phyloP scores from a whole-genome alignment of 2,329 filamentous ascomycete species.

The Rutstroemia sp. region DNA sequence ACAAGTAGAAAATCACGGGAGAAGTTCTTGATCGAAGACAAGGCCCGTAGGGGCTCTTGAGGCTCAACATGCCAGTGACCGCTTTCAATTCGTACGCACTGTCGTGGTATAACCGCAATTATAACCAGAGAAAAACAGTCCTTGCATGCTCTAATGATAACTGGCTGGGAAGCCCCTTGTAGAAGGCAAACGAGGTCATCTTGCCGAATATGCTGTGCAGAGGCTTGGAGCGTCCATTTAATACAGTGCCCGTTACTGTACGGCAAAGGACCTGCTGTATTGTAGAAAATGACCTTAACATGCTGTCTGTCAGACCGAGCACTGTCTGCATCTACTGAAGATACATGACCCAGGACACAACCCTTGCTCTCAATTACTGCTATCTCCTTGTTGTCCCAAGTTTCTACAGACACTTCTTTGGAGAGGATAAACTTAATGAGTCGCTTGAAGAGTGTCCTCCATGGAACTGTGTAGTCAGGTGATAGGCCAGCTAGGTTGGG shows the following conservation, averaged over 20 bases:
- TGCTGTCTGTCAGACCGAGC: too few relatives aligned
- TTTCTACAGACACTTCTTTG: neutral
- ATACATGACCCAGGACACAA: neutral
- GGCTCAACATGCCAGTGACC: too few relatives aligned
- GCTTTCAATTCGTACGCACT: too few relatives aligned
- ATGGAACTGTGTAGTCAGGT: neutral
- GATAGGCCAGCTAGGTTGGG: neutral
- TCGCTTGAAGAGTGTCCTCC: neutral
- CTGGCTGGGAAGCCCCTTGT: neutral
- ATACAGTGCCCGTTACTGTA: too few relatives aligned
- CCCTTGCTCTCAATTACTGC: neutral
- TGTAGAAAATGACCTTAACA: too few relatives aligned
- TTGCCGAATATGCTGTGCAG: accelerated
- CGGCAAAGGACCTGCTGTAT: too few relatives aligned
- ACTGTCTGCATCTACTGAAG: neutral
- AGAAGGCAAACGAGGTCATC: neutral
- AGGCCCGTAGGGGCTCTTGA: too few relatives aligned
- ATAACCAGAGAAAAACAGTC: neutral
- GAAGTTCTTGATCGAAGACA: neutral
- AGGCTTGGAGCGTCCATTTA: neutral
- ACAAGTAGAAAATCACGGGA: neutral
- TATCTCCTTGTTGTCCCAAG: neutral
- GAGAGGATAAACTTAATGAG: neutral
- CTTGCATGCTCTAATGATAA: neutral
- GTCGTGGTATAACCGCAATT: neutral